phyloP scores from a whole-genome alignment of 305 asterid genomes.

The Plantago rigida region DNA sequence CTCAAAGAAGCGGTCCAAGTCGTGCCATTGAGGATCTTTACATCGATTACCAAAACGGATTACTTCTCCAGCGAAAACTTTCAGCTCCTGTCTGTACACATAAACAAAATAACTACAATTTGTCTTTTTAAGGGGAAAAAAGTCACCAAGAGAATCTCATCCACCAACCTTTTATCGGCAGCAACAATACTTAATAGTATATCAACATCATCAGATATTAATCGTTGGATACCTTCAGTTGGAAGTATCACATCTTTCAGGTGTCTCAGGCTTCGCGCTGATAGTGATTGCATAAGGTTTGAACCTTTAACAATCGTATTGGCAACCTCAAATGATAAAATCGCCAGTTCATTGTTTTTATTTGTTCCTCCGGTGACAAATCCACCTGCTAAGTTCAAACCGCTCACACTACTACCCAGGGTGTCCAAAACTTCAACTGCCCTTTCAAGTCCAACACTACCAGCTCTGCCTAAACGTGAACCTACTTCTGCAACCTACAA shows the following conservation, averaged over 20 bases:
- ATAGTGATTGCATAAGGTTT: slow-evolving; percentile 56
- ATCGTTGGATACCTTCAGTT: slow-evolving; percentile 52
- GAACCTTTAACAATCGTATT: slow-evolving; percentile 73
- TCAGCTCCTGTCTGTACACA: slow-evolving; percentile 61
- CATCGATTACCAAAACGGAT: slow-evolving; percentile 83
- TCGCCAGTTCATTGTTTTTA: slow-evolving; percentile 54
- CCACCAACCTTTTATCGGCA: slow-evolving; percentile 56
- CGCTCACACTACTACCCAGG: slow-evolving; percentile 54
- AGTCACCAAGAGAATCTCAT: slow-evolving; percentile 3
- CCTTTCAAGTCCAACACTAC: slow-evolving; percentile 51
- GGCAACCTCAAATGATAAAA: slow-evolving; percentile 69
- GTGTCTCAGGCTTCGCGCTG: slow-evolving; percentile 44
- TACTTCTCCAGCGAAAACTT: slow-evolving; percentile 64
- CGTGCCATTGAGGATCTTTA: slow-evolving; percentile 90
- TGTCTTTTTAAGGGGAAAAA: background rate
- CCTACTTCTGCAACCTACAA: slow-evolving; percentile 61
- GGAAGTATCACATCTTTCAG: slow-evolving; percentile 55
- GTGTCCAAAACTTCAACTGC: slow-evolving; percentile 61
- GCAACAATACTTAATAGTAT: slow-evolving; percentile 61
- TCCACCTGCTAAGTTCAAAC: slow-evolving; percentile 44
- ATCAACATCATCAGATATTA: slow-evolving; percentile 49
- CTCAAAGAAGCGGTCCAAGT: slow-evolving; percentile 70
- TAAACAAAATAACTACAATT: slow-evolving; percentile 9
- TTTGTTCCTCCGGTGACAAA: slow-evolving; percentile 45
- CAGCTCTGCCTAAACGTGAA: slow-evolving; percentile 41